These are phyloP conservation scores for Wickerhamomyces alni DNA, from an alignment of 805 yeast species.

Conservation along the genomic window DNA sequence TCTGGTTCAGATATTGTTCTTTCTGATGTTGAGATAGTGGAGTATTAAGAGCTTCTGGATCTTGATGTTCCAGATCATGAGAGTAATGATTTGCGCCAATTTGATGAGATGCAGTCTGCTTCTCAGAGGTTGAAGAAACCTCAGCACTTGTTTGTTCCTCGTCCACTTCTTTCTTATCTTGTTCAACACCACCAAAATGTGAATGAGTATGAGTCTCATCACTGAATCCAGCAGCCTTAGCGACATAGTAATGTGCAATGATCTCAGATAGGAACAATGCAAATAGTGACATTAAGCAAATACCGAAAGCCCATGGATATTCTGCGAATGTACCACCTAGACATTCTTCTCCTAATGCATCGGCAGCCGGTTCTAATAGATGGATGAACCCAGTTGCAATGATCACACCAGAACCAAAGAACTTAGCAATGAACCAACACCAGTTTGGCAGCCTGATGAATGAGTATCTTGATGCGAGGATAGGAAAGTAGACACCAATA, in stretches of 20 bases:
- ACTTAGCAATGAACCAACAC: constrained; percentile 64
- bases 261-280: constrained; percentile 44
- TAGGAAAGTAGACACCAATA: constrained; percentile 57
- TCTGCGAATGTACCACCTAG: constrained; percentile 52
- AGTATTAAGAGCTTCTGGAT: constrained; percentile 34
- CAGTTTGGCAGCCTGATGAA: constrained; percentile 52
- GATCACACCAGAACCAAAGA: constrained; percentile 81
- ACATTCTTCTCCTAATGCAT: constrained; percentile 49
- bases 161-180: constrained; percentile 8
- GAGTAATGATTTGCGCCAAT: constrained; percentile 33
- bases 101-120: constrained; percentile 8
- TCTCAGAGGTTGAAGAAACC: not conserved
- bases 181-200: constrained; percentile 41
- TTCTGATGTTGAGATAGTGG: constrained; percentile 29
- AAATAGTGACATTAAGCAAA: constrained; percentile 41
- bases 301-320: constrained; percentile 55
- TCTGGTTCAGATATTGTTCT: constrained; percentile 50
- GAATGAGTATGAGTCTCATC: constrained; percentile 39
- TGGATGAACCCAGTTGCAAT: constrained; percentile 79
- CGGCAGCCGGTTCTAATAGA: constrained; percentile 62
- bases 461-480: constrained; percentile 53
- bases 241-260: constrained; percentile 37
- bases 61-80: constrained; percentile 39
- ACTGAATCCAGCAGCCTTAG: constrained; percentile 23
- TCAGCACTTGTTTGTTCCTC: constrained; percentile 8